Conservation (phyloP, 441 rosid species). For the Oxalis stricta region DNA sequence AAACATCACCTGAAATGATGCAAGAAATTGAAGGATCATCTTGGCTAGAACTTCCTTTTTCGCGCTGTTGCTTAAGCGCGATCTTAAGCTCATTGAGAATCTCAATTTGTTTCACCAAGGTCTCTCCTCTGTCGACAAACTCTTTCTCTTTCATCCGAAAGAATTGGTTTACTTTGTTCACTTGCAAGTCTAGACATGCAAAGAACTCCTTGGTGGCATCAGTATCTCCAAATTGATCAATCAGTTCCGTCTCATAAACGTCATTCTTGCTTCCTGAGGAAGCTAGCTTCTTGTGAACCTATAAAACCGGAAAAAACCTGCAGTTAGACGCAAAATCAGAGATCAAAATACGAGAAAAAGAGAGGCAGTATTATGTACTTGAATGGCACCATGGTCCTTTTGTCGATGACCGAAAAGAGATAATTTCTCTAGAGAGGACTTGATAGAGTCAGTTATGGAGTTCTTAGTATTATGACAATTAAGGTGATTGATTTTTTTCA, state of each 20-base stretch:
- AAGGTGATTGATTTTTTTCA: constrained; percentile 45
- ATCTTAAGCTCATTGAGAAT: constrained; percentile 61
- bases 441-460: constrained; percentile 18
- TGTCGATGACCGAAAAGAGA: constrained; percentile 26
- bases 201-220: constrained; percentile 75
- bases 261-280: constrained; percentile 59
- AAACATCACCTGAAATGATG: constrained; percentile 71
- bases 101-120: constrained; percentile 71
- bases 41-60: constrained; percentile 30
- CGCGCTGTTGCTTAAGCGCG: constrained; percentile 32
- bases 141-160: constrained; percentile 71
- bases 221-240: constrained; percentile 63
- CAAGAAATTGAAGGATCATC: constrained; percentile 63
- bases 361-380: constrained; percentile 25
- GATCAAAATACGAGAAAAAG: neutral
- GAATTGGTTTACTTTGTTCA: constrained; percentile 88
- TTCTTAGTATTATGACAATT: constrained; percentile 9
- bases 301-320: constrained; percentile 1
- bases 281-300: constrained; percentile 82
- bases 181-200: constrained; percentile 61
- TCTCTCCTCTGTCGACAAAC: constrained; percentile 84
- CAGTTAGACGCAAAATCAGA: neutral
- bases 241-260: constrained; percentile 72
- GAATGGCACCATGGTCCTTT: constrained; percentile 53
- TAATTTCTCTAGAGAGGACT: constrained; percentile 36